phyloP scores from a whole-genome alignment of 805 yeast genomes.

The Kazachstania martiniae region DNA sequence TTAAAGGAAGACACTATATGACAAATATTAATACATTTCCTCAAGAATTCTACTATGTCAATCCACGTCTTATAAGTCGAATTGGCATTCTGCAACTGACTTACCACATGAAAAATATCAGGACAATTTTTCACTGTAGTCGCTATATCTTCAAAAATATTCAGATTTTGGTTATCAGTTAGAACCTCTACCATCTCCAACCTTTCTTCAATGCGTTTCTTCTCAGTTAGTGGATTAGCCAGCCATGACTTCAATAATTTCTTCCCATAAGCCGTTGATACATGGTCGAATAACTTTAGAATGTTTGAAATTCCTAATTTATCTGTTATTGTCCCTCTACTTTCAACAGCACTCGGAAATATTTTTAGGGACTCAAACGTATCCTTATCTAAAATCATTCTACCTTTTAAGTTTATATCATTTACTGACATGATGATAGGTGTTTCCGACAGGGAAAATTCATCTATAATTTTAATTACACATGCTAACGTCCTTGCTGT shows the following conservation, averaged over 20 bases:
- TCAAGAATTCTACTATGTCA: constrained; percentile 17
- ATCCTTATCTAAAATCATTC: constrained; percentile 19
- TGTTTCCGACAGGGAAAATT: too few relatives aligned
- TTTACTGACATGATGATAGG: too few relatives aligned
- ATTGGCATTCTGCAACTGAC: constrained; percentile 20
- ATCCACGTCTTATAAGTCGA: constrained; percentile 24
- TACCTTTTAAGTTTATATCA: constrained; percentile 5
- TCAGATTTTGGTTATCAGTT: constrained; percentile 10
- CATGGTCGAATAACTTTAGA: constrained; percentile 11
- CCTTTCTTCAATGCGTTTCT: constrained; percentile 22
- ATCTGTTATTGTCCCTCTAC: constrained; percentile 8
- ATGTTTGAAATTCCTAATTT: constrained; percentile 13
- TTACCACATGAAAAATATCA: constrained; percentile 20
- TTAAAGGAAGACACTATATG: constrained; percentile 6
- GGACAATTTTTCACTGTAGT: constrained; percentile 18
- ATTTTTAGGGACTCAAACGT: constrained; percentile 18
- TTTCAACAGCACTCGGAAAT: constrained; percentile 9
- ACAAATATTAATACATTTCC: constrained; percentile 10
- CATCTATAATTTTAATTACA: constrained; percentile 3
- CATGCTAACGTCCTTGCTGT: constrained; percentile 8
- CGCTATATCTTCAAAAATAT: constrained; percentile 13
- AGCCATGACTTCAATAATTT: constrained; percentile 28
- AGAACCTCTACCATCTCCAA: constrained; percentile 21
- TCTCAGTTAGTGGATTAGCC: constrained; percentile 26
- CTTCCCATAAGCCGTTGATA: constrained; percentile 25